phyloP scores from a whole-genome alignment of 495 filamentous ascomycete species.

The Xylaria intraflava region DNA sequence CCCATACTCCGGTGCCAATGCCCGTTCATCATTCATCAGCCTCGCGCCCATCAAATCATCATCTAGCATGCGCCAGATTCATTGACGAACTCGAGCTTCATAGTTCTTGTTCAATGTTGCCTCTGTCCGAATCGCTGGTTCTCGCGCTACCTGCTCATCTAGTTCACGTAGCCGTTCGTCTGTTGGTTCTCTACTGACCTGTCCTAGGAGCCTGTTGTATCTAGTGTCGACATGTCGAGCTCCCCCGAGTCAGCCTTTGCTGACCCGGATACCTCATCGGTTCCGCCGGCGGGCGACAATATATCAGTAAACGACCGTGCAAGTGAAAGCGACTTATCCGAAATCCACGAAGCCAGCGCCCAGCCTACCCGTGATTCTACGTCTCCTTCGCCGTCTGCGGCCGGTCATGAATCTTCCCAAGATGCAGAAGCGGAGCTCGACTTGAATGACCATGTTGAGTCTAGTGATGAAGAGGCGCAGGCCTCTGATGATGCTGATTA shows the following conservation, averaged over 20 bases:
- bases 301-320: slow-evolving; percentile 25
- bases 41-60: slow-evolving; percentile 41
- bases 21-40: slow-evolving; percentile 34
- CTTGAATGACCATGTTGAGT: slow-evolving; percentile 28
- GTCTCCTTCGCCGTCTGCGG: slow-evolving; percentile 26
- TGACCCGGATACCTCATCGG: slow-evolving; percentile 35
- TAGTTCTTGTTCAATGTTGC: slow-evolving; percentile 18
- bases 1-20: slow-evolving; percentile 31
- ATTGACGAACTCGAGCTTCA: slow-evolving; percentile 27
- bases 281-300: slow-evolving; percentile 19
- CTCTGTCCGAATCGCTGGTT: slow-evolving; percentile 32
- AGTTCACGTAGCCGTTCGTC: slow-evolving; percentile 12
- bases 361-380: slow-evolving; percentile 5
- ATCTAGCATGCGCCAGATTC: slow-evolving; percentile 39
- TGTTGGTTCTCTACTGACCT: slow-evolving; percentile 35
- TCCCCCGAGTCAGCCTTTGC: slow-evolving; percentile 40
- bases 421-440: slow-evolving; percentile 65
- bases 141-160: slow-evolving; percentile 23
- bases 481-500: slow-evolving; percentile 78
- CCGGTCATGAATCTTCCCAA: slow-evolving; percentile 49
- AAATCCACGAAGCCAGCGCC: slow-evolving; percentile 32
- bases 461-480: slow-evolving; percentile 53
- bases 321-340: slow-evolving; percentile 44
- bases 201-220: slow-evolving; percentile 38
- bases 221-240: slow-evolving; percentile 43